phyloP scores from a whole-genome alignment of 1,139 yeast species.

The Zygoascus sp. region DNA sequence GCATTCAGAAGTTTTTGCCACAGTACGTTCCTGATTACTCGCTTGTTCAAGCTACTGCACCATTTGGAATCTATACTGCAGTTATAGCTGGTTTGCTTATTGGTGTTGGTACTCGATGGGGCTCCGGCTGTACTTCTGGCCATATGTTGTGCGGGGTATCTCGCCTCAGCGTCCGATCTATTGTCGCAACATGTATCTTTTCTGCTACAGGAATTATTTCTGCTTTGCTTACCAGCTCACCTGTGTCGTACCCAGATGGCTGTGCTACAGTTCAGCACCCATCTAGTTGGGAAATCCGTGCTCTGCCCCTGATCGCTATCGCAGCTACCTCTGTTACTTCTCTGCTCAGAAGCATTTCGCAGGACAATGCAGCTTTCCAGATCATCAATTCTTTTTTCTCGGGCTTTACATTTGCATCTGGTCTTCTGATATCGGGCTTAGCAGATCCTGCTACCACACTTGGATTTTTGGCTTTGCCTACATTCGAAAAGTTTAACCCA shows the following conservation, averaged over 20 bases:
- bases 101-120: slow-evolving; percentile 44
- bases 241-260: slow-evolving; percentile 23
- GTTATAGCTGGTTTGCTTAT: slow-evolving; percentile 38
- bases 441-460: slow-evolving; percentile 41
- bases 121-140: slow-evolving; percentile 50
- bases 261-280: slow-evolving; percentile 22
- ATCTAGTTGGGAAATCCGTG: slow-evolving; percentile 14
- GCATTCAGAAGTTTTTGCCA: slow-evolving; percentile 29
- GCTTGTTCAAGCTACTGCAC: slow-evolving; percentile 17
- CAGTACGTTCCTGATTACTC: slow-evolving; percentile 29
- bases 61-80: slow-evolving; percentile 19
- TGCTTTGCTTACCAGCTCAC: slow-evolving; percentile 21
- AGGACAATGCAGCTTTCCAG: slow-evolving; percentile 18
- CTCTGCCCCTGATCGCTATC: slow-evolving; percentile 16
- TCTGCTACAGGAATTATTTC: slow-evolving; percentile 34
- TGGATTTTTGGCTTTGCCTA: slow-evolving; percentile 42
- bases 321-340: slow-evolving; percentile 13
- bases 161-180: slow-evolving; percentile 40
- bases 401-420: slow-evolving; percentile 44
- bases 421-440: slow-evolving; percentile 45
- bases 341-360: slow-evolving; percentile 18
- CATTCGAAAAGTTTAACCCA: slow-evolving; percentile 41
- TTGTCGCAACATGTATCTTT: slow-evolving; percentile 42
- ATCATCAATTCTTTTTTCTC: slow-evolving; percentile 32
- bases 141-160: slow-evolving; percentile 48